Evolutionary conservation across 371 early-diverging fungal species (phyloP), one percentile per base, ranked within the genome.

Genomic region (Mucor lusitanicus): DNA sequence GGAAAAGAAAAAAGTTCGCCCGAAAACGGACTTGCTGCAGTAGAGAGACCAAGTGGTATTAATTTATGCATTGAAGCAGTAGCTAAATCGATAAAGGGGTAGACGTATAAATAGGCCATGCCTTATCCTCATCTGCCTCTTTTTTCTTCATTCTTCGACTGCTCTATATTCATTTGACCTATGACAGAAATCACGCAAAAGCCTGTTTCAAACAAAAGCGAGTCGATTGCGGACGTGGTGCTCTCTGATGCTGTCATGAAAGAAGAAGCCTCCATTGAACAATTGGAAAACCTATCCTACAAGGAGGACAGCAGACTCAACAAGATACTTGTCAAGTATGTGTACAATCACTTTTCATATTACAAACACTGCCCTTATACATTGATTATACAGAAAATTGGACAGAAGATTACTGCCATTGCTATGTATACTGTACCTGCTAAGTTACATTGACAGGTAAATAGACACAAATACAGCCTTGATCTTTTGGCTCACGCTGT

Each of bases 401-500:
- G 81, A 80, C 46, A 63, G 54, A 7, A 63, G 74, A 19, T 25
- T 80, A 3, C 37, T 77, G 12, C 81, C 81, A 8, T 19, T 75
- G 6, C 58, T 80, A 1, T 80, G 81, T 70, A 11, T 74, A 6
- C 53, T 80, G 11, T 80, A 77, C 55, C 65, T 80, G 2, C 48
- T 80, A 44, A 71, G 74, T 55, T 80, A 80, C 40, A 67, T 80
- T 40, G 81, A 79, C 28, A 65, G 79, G 79, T 75, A 66, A 61
- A 13, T 25, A 35, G 12, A 61, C n/a, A 11, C n/a, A 27, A 0
- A 3, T 53, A 53, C 21, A 9, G 2, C 0, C 58, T 28, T 54
- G n/a, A 42, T 64, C n/a, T 19, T 35, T 32, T 37, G n/a, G 25
- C 2, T 44, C 13, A 13, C 44, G n/a, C 13, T 2, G 15, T 2